phyloP scores from a whole-genome alignment of 176 grass and related monocot species.

The Olyra latifolia region DNA sequence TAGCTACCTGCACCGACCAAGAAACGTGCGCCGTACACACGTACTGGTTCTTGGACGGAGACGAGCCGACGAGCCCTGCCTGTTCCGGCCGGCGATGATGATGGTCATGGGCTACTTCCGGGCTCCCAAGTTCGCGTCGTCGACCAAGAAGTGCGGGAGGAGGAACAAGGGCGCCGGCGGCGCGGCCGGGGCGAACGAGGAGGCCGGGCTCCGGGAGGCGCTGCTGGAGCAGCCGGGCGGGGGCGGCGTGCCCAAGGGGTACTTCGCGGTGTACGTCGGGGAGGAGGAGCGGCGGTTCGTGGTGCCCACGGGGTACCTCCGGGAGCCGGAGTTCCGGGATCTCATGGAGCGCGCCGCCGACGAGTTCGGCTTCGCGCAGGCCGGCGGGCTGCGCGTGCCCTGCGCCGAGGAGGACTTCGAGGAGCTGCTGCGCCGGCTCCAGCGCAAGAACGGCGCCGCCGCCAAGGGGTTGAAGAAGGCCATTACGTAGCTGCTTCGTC shows the following conservation, averaged over 20 bases:
- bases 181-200: background rate
- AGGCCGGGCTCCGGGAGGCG: constrained; percentile 23
- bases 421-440: constrained; percentile 36
- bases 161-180: background rate
- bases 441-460: constrained; percentile 4
- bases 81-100: background rate
- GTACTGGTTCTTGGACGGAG: background rate
- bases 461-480: constrained; percentile 38
- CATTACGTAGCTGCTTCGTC: background rate
- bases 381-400: constrained; percentile 52
- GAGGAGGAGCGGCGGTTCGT: constrained; percentile 52
- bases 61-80: background rate
- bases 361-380: constrained; percentile 73
- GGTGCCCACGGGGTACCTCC: constrained; percentile 58
- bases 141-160: background rate
- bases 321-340: constrained; percentile 45
- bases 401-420: constrained; percentile 57
- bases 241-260: constrained; percentile 50
- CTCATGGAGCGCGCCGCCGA: constrained; percentile 66
- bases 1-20: background rate
- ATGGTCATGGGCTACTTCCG: constrained; percentile 60
- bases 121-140: background rate
- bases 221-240: constrained; percentile 32
- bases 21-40: background rate
- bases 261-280: constrained; percentile 67